A percentile compares a stretch with the other conserved stretches of the same genome.
These are phyloP conservation scores for Hanseniaspora vineae DNA, from an alignment of 805 yeast genomes.

Conservation along the genomic window DNA sequence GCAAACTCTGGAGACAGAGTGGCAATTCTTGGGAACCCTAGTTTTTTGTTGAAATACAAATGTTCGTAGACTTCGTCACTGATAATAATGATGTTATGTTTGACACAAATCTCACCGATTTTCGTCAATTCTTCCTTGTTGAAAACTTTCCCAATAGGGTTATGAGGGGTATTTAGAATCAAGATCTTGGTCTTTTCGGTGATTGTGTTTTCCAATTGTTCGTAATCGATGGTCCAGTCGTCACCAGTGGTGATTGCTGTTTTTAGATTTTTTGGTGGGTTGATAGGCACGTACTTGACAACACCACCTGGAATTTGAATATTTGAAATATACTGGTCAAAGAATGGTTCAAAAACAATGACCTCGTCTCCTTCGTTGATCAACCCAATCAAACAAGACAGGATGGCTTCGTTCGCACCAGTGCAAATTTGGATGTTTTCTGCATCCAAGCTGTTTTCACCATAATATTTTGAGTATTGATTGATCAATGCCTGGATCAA, in stretches of 20 bases:
- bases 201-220: constrained; percentile 59
- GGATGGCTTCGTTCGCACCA: constrained; percentile 95
- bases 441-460: constrained; percentile 33
- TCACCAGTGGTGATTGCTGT: constrained; percentile 55
- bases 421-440: constrained; percentile 63
- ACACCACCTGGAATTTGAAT: constrained; percentile 90
- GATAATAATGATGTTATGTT: constrained; percentile 68
- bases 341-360: constrained; percentile 91
- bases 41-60: constrained; percentile 47
- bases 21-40: constrained; percentile 67
- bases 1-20: constrained; percentile 68
- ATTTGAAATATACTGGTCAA: constrained; percentile 92
- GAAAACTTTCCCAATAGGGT: constrained; percentile 89
- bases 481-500: constrained; percentile 57
- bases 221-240: constrained; percentile 81
- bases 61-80: constrained; percentile 96
- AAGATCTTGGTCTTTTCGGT: constrained; percentile 70
- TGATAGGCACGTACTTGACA: constrained; percentile 73
- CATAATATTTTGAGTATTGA: constrained; percentile 57
- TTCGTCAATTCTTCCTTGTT: constrained; percentile 56
- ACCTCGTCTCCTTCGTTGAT: constrained; percentile 85
- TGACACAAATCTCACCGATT: constrained; percentile 74
- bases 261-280: constrained; percentile 66
- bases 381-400: constrained; percentile 73
- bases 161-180: constrained; percentile 88